phyloP scores from a whole-genome alignment of 345 rosid genomes.

The Murraya koenigii region DNA sequence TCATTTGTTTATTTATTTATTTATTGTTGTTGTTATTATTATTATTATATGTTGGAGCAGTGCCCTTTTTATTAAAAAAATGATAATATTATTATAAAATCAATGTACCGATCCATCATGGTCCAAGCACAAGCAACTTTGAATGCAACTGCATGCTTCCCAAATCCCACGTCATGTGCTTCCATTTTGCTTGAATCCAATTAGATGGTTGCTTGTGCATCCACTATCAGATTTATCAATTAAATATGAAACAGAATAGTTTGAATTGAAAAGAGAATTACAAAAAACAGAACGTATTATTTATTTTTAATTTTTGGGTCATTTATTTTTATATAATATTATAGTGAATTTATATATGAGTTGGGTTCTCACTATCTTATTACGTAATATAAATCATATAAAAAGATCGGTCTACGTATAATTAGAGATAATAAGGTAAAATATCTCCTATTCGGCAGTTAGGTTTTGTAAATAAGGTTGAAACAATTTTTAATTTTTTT shows the following conservation, averaged over 20 bases:
- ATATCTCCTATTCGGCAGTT: too few species aligned
- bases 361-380: too few species aligned
- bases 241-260: not conserved
- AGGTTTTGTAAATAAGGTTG: too few species aligned
- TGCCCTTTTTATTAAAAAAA: not conserved
- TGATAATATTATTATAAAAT: not conserved
- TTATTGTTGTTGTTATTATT: not conserved
- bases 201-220: conserved; percentile 12
- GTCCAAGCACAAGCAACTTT: conserved; percentile 6
- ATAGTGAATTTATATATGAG: not conserved
- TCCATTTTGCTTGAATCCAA: conserved; percentile 15
- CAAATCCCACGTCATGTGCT: not conserved
- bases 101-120: not conserved
- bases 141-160: not conserved
- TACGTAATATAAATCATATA: too few species aligned
- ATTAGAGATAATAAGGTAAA: too few species aligned
- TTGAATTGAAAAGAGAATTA: too few species aligned
- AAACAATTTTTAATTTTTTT: too few species aligned
- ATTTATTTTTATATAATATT: not conserved
- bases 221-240: not conserved
- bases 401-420: too few species aligned
- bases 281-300: too few species aligned
- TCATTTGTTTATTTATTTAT: not conserved
- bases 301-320: too few species aligned
- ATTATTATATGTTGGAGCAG: not conserved